Conservation (phyloP, 441 rosid species). For the Flueggea neowawraea region DNA sequence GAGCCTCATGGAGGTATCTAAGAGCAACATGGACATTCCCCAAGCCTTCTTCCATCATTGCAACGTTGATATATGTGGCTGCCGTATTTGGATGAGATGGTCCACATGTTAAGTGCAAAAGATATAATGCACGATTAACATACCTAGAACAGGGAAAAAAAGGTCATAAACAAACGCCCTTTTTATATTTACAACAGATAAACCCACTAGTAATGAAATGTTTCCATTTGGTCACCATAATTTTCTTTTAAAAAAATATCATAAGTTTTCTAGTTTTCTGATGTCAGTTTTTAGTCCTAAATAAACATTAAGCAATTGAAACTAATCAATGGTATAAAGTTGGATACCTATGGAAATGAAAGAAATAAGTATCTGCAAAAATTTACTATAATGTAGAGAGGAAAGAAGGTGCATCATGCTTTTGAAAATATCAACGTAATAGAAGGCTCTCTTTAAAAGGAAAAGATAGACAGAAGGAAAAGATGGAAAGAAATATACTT, state of each 20-base stretch:
- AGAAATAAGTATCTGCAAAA: neutral
- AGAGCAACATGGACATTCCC: constrained; percentile 73
- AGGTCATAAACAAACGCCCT: neutral
- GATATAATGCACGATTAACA: constrained; percentile 64
- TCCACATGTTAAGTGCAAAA: constrained; percentile 65
- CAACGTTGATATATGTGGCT: constrained; percentile 71
- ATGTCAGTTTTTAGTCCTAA: neutral
- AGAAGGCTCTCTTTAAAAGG: constrained; percentile 6
- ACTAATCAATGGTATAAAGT: neutral
- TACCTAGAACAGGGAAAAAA: constrained; percentile 35
- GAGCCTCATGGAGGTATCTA: constrained; percentile 70
- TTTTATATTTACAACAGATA: constrained; percentile 2
- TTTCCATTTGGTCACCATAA: constrained; percentile 6
- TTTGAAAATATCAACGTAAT: neutral
- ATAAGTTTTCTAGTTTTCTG: neutral
- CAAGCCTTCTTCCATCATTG: constrained; percentile 84
- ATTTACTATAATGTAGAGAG: neutral
- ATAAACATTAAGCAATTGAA: neutral
- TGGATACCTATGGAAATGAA: neutral
- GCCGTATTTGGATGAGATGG: constrained; percentile 76
- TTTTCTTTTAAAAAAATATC: neutral
- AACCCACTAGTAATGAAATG: neutral
- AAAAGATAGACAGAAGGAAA: constrained; percentile 7
- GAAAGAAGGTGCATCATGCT: neutral
- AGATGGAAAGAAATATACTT: constrained; percentile 43